Percentiles rank a stretch among this genome's conserved stretches.
Evolutionary conservation across 345 rosid genomes (phyloP).

Genomic region (Salix brachista): DNA sequence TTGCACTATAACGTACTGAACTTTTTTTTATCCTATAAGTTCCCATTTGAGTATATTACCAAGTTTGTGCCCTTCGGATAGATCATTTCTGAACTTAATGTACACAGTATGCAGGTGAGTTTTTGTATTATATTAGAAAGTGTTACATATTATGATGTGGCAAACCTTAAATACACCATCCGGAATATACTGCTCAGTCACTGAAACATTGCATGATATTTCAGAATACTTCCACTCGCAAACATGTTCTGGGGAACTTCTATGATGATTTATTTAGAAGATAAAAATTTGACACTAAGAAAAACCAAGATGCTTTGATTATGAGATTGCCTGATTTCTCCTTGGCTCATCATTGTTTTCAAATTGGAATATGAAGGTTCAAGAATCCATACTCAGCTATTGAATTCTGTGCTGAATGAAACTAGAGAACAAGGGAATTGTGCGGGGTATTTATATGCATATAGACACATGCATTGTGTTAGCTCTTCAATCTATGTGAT

Average conservation of each 20-base stretch:
- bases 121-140: neutral
- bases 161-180: neutral
- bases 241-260: neutral
- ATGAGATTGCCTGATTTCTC: neutral
- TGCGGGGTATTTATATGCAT: neutral
- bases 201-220: constrained; percentile 19
- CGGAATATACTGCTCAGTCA: constrained; percentile 5
- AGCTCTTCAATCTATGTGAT: neutral
- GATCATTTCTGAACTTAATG: constrained; percentile 63
- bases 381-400: neutral
- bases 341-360: neutral
- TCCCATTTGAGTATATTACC: neutral
- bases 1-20: neutral
- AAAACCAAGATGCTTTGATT: neutral
- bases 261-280: neutral
- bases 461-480: neutral
- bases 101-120: constrained; percentile 57
- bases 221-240: constrained; percentile 45
- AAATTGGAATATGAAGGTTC: neutral
- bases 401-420: neutral
- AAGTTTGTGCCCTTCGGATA: constrained; percentile 39
- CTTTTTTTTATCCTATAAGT: neutral
- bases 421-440: neutral
- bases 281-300: neutral
- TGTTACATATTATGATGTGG: neutral